Conservation (phyloP, 768 basidiomycete genomes). For the Exidia glandulosa region DNA sequence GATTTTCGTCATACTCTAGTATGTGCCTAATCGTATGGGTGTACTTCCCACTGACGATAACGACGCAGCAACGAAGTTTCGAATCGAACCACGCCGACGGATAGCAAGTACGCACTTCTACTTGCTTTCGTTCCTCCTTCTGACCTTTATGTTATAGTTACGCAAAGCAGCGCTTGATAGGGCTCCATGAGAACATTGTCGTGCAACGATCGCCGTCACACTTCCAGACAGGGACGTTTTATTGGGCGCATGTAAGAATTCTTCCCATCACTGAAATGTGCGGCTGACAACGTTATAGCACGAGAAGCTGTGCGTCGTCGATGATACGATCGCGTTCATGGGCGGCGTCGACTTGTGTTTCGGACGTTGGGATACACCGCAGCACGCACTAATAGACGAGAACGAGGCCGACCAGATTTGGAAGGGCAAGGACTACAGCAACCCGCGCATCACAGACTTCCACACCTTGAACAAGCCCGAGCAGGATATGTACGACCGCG, state of each 20-base stretch:
- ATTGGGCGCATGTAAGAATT: constrained; percentile 83
- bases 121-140: neutral
- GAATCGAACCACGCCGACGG: constrained; percentile 84
- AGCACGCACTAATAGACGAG: constrained; percentile 85
- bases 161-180: constrained; percentile 69
- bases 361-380: constrained; percentile 95
- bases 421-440: constrained; percentile 95
- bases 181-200: constrained; percentile 85
- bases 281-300: constrained; percentile 41
- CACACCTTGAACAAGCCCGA: constrained; percentile 77
- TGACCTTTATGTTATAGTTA: too few relatives aligned
- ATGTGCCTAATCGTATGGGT: too few relatives aligned
- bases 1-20: constrained; percentile 93
- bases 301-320: constrained; percentile 96
- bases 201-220: constrained; percentile 96
- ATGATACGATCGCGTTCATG: constrained; percentile 96
- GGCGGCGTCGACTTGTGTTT: constrained; percentile 94
- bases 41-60: too few relatives aligned
- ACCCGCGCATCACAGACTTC: constrained; percentile 80
- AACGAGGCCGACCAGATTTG: constrained; percentile 68
- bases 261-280: too few relatives aligned
- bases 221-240: constrained; percentile 93
- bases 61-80: constrained; percentile 80
- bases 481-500: constrained; percentile 91
- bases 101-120: constrained; percentile 62